Base-by-base conservation (phyloP, 1,139 yeast species). In the Saccharomyces pastorianus region DNA sequence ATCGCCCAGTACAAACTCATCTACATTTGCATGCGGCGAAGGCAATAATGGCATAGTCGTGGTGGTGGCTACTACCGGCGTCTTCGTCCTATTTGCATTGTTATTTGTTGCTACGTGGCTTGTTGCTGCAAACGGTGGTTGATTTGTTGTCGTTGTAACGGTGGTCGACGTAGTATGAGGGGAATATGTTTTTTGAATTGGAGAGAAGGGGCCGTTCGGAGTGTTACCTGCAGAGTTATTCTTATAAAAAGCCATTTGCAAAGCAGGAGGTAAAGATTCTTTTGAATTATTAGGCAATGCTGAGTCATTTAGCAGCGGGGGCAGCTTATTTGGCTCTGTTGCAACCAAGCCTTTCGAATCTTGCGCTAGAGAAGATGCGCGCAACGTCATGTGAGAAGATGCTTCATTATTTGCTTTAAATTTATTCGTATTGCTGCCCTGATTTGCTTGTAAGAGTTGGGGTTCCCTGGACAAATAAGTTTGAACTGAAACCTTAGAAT, bases 1-100 rank as follows among this genome's bases (percentile, higher is more conserved):
- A 57, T 85, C 85, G 0, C 96, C 96, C 28, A 90, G 72, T 1
- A 80, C 78, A 62, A 86, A 88, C 60, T 85, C 90, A 1, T 80
- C 71, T n/a, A 72, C 71, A 46, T 66, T 68, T n/a, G 68, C 67
- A 49, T 66, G 65, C 13, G 74, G 71, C 1, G 70, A 68, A 3
- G 63, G 71, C 11, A 71, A 61, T 29, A 64, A 64, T 20, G 63
- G 63, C 42, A 64, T 61, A 3, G 69, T 64, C 23, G 61, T 64
- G 6, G 71, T 66, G 1, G 69, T 64, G 6, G 65, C 64, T 2
- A 65, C 59, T 0, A 63, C 59, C 23, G 60, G 65, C 14, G 59
- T 46, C 27, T 54, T 57, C 48, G 31, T 34, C 14, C 27, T 27
- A 29, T 49, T 7, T 11, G 9, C 20, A 4, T 13, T 26, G 23